These are phyloP conservation scores for Cyberlindnera petersonii DNA, from an alignment of 805 yeast species.

Conservation along the genomic window DNA sequence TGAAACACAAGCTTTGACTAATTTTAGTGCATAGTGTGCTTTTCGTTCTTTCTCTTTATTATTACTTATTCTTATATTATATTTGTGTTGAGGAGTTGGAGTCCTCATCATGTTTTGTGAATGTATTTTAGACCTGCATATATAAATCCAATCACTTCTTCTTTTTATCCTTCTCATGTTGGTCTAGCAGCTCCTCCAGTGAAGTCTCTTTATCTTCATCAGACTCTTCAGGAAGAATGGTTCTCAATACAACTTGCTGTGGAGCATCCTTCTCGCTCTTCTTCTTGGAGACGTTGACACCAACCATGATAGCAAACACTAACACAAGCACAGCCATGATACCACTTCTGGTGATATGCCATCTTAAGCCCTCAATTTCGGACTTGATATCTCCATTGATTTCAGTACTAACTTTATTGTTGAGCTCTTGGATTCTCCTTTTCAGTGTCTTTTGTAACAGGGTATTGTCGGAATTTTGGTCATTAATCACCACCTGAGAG, in stretches of 20 bases:
- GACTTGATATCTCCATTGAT: constrained; percentile 78
- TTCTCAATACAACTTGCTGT: constrained; percentile 33
- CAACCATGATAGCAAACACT: constrained; percentile 59
- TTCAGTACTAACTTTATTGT: constrained; percentile 79
- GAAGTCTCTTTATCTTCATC: constrained; percentile 27
- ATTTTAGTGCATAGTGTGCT: no score
- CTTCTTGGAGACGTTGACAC: constrained; percentile 39
- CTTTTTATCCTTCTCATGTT: constrained; percentile 9
- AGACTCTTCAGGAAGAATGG: constrained; percentile 28
- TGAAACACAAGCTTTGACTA: constrained; percentile 57
- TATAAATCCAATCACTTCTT: no score
- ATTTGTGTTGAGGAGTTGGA: neutral
- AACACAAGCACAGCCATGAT: constrained; percentile 66
- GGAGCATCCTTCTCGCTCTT: constrained; percentile 31
- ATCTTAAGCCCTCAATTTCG: constrained; percentile 82
- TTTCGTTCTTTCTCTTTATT: constrained; percentile 25
- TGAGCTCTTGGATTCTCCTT: constrained; percentile 72
- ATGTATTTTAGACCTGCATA: no score
- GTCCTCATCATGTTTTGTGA: no score
- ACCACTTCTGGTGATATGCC: constrained; percentile 92
- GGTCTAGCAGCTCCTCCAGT: constrained; percentile 22
- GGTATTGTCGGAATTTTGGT: constrained; percentile 82
- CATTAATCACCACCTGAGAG: constrained; percentile 76
- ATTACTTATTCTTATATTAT: constrained; percentile 27
- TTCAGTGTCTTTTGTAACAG: constrained; percentile 65